Percentiles rank a stretch among this genome's conserved stretches.
These are phyloP conservation scores for Xylaria sp. DNA, from an alignment of 2,329 filamentous ascomycete genomes.

Conservation along the genomic window DNA sequence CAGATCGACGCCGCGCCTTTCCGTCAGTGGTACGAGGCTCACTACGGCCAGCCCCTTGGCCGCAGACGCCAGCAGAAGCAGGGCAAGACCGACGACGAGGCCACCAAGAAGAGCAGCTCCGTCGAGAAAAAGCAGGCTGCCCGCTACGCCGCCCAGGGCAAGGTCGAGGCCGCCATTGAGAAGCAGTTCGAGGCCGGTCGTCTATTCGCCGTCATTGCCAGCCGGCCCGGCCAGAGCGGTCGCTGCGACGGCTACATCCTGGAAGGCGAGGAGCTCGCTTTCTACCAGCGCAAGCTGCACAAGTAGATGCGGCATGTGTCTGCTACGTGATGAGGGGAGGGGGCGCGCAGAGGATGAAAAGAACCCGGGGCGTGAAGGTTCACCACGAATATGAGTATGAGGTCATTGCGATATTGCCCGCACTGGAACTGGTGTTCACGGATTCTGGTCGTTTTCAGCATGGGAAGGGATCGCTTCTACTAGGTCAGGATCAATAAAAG, in stretches of 20 bases:
- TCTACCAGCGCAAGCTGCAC: slow-evolving; percentile 99
- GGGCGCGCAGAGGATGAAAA: slow-evolving; percentile 27
- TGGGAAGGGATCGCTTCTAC: slow-evolving; percentile 42
- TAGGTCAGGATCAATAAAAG: slow-evolving; percentile 45
- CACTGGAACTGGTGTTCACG: slow-evolving; percentile 46
- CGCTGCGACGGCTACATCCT: slow-evolving; percentile 97
- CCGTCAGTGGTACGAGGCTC: slow-evolving; percentile 99
- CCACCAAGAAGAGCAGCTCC: slow-evolving; percentile 90
- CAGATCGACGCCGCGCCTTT: slow-evolving; percentile 99
- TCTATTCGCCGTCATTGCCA: slow-evolving; percentile 90
- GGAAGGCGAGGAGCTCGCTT: slow-evolving; percentile 98
- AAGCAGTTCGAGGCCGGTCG: slow-evolving; percentile 99
- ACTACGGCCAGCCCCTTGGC: slow-evolving; percentile 92
- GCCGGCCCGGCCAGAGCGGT: slow-evolving; percentile 94
- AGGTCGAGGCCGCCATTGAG: slow-evolving; percentile 92
- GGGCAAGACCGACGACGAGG: slow-evolving; percentile 68
- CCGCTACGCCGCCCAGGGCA: slow-evolving; percentile 81
- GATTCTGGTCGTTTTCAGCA: slow-evolving; percentile 44
- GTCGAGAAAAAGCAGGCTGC: slow-evolving; percentile 96
- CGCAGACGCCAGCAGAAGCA: slow-evolving; percentile 89
- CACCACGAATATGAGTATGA: slow-evolving; percentile 32
- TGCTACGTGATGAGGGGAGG: slow-evolving; percentile 10
- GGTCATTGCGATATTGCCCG: slow-evolving; percentile 36
- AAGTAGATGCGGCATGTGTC: slow-evolving; percentile 69
- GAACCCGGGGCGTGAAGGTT: slow-evolving; percentile 22